A percentile compares a stretch with the other conserved stretches of the same genome.
phyloP scores from a whole-genome alignment of 352 stramenopile genomes.

The Phytophthora capsici region DNA sequence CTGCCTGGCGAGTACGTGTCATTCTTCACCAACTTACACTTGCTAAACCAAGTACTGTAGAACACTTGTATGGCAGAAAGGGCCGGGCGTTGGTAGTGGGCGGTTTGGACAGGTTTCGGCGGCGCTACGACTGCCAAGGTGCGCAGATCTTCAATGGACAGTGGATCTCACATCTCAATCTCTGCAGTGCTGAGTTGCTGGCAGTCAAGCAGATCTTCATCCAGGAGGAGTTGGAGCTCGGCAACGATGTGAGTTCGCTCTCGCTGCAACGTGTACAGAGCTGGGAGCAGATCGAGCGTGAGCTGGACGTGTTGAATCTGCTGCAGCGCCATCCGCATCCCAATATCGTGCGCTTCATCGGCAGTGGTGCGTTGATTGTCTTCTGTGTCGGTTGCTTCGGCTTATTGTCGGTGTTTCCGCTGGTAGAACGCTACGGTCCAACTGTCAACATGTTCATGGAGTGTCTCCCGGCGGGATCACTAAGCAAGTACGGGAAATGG shows the following conservation, averaged over 20 bases:
- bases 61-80: constrained; percentile 74
- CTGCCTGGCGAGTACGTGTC: constrained; percentile 49
- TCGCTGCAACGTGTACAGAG: constrained; percentile 61
- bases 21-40: background rate
- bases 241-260: constrained; percentile 70
- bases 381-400: too few species aligned
- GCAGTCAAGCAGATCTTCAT: constrained; percentile 91
- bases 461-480: constrained; percentile 80
- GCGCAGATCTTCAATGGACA: constrained; percentile 2
- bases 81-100: constrained; percentile 65
- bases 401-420: background rate
- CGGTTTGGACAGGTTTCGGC: constrained; percentile 78
- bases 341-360: constrained; percentile 69
- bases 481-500: constrained; percentile 56
- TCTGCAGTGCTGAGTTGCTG: constrained; percentile 77
- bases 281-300: constrained; percentile 64
- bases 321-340: constrained; percentile 50
- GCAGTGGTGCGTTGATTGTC: constrained; percentile 43
- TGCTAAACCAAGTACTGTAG: constrained; percentile 18
- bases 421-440: constrained; percentile 56
- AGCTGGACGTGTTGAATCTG: constrained; percentile 51
- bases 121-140: constrained; percentile 73
- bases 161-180: constrained; percentile 6
- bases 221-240: constrained; percentile 72
- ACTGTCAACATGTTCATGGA: constrained; percentile 87